Conservation (phyloP, 2,329 filamentous ascomycete genomes). For the Didymella exigua region DNA sequence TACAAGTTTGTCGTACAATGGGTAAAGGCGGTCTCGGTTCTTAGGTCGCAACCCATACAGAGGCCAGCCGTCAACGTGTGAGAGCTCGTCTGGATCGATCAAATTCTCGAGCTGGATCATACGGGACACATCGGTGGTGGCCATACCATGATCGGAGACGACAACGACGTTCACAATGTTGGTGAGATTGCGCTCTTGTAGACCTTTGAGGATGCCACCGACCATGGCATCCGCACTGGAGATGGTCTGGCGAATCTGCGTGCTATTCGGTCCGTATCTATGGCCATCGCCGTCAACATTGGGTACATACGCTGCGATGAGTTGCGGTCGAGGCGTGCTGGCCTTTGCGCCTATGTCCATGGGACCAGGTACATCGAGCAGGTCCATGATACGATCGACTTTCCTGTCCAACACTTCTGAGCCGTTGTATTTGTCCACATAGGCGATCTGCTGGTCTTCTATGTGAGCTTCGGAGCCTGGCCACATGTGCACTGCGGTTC, state of each 20-base stretch:
- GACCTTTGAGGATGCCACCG: constrained; percentile 72
- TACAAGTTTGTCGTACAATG: constrained; percentile 65
- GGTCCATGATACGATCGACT: constrained; percentile 76
- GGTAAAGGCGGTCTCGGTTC: constrained; percentile 66
- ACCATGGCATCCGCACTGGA: constrained; percentile 82
- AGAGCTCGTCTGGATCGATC: constrained; percentile 76
- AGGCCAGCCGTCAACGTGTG: constrained; percentile 92
- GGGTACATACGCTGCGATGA: constrained; percentile 94
- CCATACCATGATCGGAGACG: constrained; percentile 99
- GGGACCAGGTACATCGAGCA: constrained; percentile 80
- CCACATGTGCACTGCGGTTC: constrained; percentile 96
- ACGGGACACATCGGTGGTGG: constrained; percentile 80
- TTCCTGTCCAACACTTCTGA: constrained; percentile 76
- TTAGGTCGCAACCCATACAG: constrained; percentile 86
- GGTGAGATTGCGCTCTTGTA: constrained; percentile 83
- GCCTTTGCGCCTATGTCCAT: constrained; percentile 61
- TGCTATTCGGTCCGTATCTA: constrained; percentile 90
- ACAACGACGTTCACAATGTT: constrained; percentile 90
- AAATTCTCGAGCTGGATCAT: constrained; percentile 90
- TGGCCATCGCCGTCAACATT: constrained; percentile 90
- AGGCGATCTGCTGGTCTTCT: constrained; percentile 72
- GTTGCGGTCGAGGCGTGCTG: constrained; percentile 71
- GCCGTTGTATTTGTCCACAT: constrained; percentile 83
- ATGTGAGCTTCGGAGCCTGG: constrained; percentile 92
- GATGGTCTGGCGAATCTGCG: constrained; percentile 82